Evolutionary conservation across 495 filamentous ascomycete genomes (phyloP), one percentile per base, ranked within the genome.

Genomic region (Neurospora sp.): DNA sequence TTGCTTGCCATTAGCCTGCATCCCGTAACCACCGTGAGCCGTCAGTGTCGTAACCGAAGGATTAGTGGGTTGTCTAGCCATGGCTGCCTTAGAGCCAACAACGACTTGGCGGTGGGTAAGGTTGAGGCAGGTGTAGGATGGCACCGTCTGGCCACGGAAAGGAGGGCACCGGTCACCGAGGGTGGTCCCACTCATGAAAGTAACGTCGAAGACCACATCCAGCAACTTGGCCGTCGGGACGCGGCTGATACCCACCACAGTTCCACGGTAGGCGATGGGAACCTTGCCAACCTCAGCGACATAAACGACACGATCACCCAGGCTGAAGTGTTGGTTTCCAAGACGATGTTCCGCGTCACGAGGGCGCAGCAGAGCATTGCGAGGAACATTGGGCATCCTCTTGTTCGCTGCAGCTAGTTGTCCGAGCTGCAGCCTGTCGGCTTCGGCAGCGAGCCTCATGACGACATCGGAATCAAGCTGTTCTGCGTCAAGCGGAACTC

Each of bases 151-250:
- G 45, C 96, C 96, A 44, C 96, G 89, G 90, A 98, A 98, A 7
- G 92, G 92, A n/a, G 93, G 92, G 81, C 96, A 98, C 35, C 96
- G 89, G 35, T 92, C 93, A 72, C 91, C 90, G 14, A 99, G 86
- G 0, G 91, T 94, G 0, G 93, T 97, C 70, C 95, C 96, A 73
- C 92, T 94, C 94, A 99, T 98, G 80, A 99, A 99, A 3, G 92
- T 91, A 20, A 87, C 87, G 78, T 99, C 96, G 78, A 97, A 98
- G 4, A 99, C 90, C 70, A 98, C 88, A 79, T 99, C 96, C 37
- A 99, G 87, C 40, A 97, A 84, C 31, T 91, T 89, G 14, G 90
- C 90, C 44, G 92, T 90, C 22, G 93, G 81, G 3, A 94, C 97
- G 40, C 92, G 88, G 40, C 93, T 97, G 76, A 97, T 90, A 20